Evolutionary conservation across 495 filamentous ascomycete species (phyloP).

Genomic region (Aspergillus baeticus): DNA sequence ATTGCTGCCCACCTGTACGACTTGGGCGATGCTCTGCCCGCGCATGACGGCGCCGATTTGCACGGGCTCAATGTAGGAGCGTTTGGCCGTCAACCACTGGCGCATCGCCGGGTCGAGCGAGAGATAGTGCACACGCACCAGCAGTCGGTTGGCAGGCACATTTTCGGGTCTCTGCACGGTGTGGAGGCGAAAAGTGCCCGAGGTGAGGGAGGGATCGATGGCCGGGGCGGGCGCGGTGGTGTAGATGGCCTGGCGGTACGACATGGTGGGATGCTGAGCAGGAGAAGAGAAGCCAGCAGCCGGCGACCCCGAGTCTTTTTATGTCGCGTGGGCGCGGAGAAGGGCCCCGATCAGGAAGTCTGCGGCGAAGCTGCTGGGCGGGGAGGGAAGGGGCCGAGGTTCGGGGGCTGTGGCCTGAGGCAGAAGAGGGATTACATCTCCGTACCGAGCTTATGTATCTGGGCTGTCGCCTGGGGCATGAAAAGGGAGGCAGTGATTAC

Average conservation of each 20-base stretch:
- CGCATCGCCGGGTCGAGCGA: constrained; percentile 84
- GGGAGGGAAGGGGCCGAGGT: neutral
- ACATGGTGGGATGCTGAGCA: neutral
- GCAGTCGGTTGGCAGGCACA: constrained; percentile 58
- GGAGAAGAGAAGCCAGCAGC: neutral
- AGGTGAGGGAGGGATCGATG: constrained; percentile 2
- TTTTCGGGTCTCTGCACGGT: constrained; percentile 34
- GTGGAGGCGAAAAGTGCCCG: constrained; percentile 2
- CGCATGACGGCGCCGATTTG: constrained; percentile 67
- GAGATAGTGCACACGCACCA: constrained; percentile 66
- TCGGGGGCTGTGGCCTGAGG: neutral
- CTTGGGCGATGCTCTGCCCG: constrained; percentile 54
- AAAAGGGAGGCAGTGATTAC: no score
- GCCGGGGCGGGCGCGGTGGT: neutral
- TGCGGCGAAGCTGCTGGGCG: no score
- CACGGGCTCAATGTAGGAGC: constrained; percentile 69
- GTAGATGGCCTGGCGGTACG: neutral
- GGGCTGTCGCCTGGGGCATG: no score
- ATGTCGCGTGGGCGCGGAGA: no score
- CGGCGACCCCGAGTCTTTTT: no score
- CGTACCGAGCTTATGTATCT: no score
- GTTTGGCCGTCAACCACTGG: constrained; percentile 65
- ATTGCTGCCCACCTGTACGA: constrained; percentile 42
- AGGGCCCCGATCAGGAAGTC: no score
- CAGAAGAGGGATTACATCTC: no score